A percentile compares a stretch with the other conserved stretches of the same genome.
Conservation (phyloP, 2,329 filamentous ascomycete species). For the Cladophialophora bantiana region DNA sequence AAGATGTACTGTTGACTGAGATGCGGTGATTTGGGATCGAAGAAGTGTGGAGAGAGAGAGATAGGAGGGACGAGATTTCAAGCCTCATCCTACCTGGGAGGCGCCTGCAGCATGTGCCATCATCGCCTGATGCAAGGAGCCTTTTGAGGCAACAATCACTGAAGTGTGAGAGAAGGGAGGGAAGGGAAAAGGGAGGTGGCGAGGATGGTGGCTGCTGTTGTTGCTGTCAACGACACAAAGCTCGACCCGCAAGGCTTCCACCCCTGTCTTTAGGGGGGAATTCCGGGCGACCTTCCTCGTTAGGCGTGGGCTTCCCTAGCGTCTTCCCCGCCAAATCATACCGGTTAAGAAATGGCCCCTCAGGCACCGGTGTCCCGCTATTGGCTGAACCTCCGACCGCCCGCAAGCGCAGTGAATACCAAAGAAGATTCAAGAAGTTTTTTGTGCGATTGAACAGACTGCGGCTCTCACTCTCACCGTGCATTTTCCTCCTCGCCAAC, state of each 20-base stretch:
- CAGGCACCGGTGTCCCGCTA: slow-evolving; percentile 28
- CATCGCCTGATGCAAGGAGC: background rate
- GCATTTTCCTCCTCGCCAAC: background rate
- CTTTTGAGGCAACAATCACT: background rate
- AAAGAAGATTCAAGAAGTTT: slow-evolving; percentile 36
- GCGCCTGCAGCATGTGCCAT: slow-evolving; percentile 1
- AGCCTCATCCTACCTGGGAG: slow-evolving; percentile 1
- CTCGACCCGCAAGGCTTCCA: background rate
- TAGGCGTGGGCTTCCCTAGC: background rate
- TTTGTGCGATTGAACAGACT: slow-evolving; percentile 27
- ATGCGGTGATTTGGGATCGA: slow-evolving; percentile 3
- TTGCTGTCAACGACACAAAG: background rate
- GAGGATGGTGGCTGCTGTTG: background rate
- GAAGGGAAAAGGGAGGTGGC: background rate
- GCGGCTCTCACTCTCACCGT: slow-evolving; percentile 7
- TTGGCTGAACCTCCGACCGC: slow-evolving; percentile 25
- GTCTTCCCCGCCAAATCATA: slow-evolving; percentile 15
- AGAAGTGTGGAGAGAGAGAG: background rate
- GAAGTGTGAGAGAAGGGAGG: background rate
- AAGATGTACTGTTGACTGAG: slow-evolving; percentile 11
- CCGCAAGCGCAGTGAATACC: slow-evolving; percentile 17
- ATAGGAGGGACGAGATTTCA: background rate
- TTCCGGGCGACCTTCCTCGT: slow-evolving; percentile 23
- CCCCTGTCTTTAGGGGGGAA: background rate
- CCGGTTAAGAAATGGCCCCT: background rate